phyloP scores from a whole-genome alignment of 345 rosid genomes.

The Arabidopsis thaliana region TAIR10.1 NC_003070.9:20440001-20440500 shows the following conservation, averaged over 20 bases:
- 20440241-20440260: not conserved
- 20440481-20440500: too few relatives aligned
- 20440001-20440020: slow-evolving; percentile 29
- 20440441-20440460: too few relatives aligned
- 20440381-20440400: not conserved
- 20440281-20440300: not conserved
- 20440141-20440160: slow-evolving; percentile 99
- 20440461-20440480: too few relatives aligned
- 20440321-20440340: not conserved
- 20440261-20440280: not conserved
- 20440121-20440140: slow-evolving; percentile 90
- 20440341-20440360: not conserved
- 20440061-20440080: slow-evolving; percentile 93
- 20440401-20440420: not conserved
- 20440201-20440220: slow-evolving; percentile 92
- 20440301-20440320: not conserved
- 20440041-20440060: slow-evolving; percentile 99
- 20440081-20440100: slow-evolving; percentile 92
- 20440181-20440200: slow-evolving; percentile 86
- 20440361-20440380: not conserved
- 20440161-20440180: slow-evolving; percentile 84
- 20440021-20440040: slow-evolving; percentile 81
- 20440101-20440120: slow-evolving; percentile 87
- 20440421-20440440: too few relatives aligned
- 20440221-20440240: slow-evolving; percentile 60